phyloP scores from a whole-genome alignment of 2,329 filamentous ascomycete species.

The Alternaria panax region DNA sequence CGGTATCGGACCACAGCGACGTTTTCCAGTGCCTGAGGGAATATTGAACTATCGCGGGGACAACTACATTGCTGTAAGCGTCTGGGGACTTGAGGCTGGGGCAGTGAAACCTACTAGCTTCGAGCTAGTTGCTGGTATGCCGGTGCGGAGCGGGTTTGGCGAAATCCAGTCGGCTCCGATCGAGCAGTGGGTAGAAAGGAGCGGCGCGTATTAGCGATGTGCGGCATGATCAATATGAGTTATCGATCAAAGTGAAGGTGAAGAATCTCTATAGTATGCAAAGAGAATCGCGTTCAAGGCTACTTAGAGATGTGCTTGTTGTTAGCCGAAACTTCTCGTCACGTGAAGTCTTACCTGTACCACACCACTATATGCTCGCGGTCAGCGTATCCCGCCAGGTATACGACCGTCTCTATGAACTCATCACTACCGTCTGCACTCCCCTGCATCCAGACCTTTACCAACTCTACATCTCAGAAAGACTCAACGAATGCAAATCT shows the following conservation, averaged over 20 bases:
- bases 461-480: background rate
- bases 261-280: background rate
- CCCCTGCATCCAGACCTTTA: background rate
- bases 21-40: slow-evolving; percentile 74
- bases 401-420: background rate
- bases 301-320: too few relatives aligned
- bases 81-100: slow-evolving; percentile 68
- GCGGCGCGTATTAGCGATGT: slow-evolving; percentile 21
- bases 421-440: background rate
- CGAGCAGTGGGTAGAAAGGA: slow-evolving; percentile 23
- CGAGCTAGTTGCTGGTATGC: slow-evolving; percentile 56
- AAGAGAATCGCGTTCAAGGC: background rate
- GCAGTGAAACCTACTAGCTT: slow-evolving; percentile 66
- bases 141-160: slow-evolving; percentile 48
- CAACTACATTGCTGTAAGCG: slow-evolving; percentile 70
- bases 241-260: background rate
- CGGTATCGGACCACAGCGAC: slow-evolving; percentile 74
- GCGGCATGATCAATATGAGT: too few relatives aligned
- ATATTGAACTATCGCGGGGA: slow-evolving; percentile 72
- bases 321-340: background rate
- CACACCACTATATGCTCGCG: background rate
- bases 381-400: background rate
- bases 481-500: background rate
- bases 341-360: background rate
- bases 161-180: slow-evolving; percentile 22